Conservation (phyloP, 192 early-diverging fungal genomes). For the Martensiomyces pterosporus region DNA sequence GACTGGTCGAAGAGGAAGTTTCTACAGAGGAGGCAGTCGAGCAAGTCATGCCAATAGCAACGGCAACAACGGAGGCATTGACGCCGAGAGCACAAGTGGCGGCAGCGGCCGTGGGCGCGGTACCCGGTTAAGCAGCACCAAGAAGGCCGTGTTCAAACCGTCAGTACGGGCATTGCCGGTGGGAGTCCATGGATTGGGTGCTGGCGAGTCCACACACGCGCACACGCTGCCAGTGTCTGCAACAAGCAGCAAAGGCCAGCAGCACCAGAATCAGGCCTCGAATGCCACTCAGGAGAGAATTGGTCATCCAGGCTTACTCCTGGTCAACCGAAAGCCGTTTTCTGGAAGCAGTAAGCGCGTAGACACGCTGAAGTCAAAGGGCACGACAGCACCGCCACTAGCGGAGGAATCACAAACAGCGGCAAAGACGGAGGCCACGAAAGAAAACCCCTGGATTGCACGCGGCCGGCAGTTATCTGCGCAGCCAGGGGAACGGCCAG, state of each 20-base stretch:
- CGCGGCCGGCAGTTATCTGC: slow-evolving; percentile 1
- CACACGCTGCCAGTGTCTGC: too few species aligned
- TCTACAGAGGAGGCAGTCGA: not conserved
- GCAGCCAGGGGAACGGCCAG: too few species aligned
- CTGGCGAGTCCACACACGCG: not conserved
- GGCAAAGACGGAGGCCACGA: not conserved
- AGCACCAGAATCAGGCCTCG: not conserved
- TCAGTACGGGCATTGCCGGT: slow-evolving; percentile 31
- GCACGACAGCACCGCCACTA: too few species aligned
- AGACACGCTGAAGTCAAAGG: too few species aligned
- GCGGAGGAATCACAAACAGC: too few species aligned
- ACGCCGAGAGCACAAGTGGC: slow-evolving; percentile 2
- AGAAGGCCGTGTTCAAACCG: slow-evolving; percentile 34
- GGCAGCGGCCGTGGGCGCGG: slow-evolving; percentile 4
- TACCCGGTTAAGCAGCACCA: not conserved
- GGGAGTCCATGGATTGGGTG: too few species aligned
- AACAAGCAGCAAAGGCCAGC: too few species aligned
- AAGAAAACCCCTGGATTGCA: slow-evolving; percentile 4
- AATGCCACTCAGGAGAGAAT: not conserved
- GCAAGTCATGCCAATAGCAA: not conserved
- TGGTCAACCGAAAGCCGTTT: slow-evolving; percentile 1
- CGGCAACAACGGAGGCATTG: slow-evolving; percentile 1
- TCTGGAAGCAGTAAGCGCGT: too few species aligned
- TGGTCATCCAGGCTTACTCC: slow-evolving; percentile 2
- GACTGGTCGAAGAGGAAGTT: not conserved